A percentile compares a stretch with the other conserved stretches of the same genome.
Conservation (phyloP, 1,139 yeast species). For the Candida pseudocylindracea region DNA sequence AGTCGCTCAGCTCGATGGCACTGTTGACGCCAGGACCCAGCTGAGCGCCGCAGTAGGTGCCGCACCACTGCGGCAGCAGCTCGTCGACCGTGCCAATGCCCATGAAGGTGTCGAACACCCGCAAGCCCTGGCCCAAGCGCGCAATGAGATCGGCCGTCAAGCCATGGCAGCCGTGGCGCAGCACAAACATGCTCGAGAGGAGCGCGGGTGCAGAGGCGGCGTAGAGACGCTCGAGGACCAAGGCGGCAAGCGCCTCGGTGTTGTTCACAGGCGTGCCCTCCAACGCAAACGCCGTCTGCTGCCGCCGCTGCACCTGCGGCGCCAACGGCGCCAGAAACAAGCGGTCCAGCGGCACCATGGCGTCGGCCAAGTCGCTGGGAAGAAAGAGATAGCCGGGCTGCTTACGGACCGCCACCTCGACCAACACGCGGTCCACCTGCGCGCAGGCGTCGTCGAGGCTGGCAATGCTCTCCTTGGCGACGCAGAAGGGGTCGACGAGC, state of each 20-base stretch:
- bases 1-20: conserved; percentile 17
- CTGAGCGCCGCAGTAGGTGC: conserved; percentile 32
- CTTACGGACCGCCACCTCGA: conserved; percentile 26
- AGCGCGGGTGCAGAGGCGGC: conserved; percentile 33
- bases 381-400: conserved; percentile 66
- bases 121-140: conserved; percentile 9
- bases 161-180: conserved; percentile 24
- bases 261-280: too few species aligned
- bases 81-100: conserved; percentile 40
- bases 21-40: conserved; percentile 8
- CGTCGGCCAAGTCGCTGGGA: conserved; percentile 46
- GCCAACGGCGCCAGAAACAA: conserved; percentile 8
- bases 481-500: conserved; percentile 35
- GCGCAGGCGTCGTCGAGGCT: conserved; percentile 18
- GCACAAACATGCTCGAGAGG: conserved; percentile 41
- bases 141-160: conserved; percentile 22
- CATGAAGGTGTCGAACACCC: conserved; percentile 14
- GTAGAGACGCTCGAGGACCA: conserved; percentile 27
- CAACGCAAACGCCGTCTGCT: conserved; percentile 1
- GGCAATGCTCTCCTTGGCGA: conserved; percentile 32
- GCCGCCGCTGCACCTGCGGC: conserved; percentile 7
- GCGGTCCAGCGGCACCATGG: conserved; percentile 17
- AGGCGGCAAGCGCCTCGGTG: conserved; percentile 17
- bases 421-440: conserved; percentile 39
- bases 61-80: conserved; percentile 29